Base-by-base conservation (phyloP, 2,329 filamentous ascomycete genomes). In the Colletotrichum somersetense region DNA sequence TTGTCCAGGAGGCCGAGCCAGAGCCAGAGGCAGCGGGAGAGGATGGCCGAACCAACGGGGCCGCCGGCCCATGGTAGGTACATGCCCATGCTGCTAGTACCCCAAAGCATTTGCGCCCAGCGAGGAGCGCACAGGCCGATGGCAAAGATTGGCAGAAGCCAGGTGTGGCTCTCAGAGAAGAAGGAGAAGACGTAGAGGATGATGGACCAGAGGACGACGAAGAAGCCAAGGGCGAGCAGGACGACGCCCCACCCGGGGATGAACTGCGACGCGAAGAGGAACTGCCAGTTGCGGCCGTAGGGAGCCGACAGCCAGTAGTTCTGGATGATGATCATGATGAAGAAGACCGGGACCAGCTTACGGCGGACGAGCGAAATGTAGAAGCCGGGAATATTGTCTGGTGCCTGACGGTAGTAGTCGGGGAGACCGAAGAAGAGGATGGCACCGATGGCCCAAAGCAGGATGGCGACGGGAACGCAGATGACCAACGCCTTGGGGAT, bases 41-140 rank as follows among this genome's bases (percentile, higher is more conserved):
- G 92, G 78, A 0, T 90, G 88, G 3, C 87, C 85, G 10, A 85
- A 83, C 0, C 88, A 79, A 23, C 86, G 85, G 2, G 82, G 81
- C 50, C 66, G 23, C 88, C 88, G 8, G 87, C 87, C 90, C 90
- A 92, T 3, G 91, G 91, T 2, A 92, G 80, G 77, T 88, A 92
- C 38, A 86, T 81, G 4, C 89, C 91, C 72, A 91, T 86, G 14
- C 87, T 86, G 10, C 86, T 89, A 7, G 86, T 88, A 14, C 86
- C 88, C 91, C 91, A 92, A 77, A 91, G 88, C 78, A 91, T 91
- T 78, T 92, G 91, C 11, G 87, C 87, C 90, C 90, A 92, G 72
- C 90, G 84, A 1, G 91, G 91, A 4, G 90, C 89, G 55, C 88
- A 89, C 16, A 92, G 86, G 18, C 90, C 90, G 71, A 92, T 89